Evolutionary conservation across 768 basidiomycete genomes (phyloP).

Genomic region (Serendipita sp.): DNA sequence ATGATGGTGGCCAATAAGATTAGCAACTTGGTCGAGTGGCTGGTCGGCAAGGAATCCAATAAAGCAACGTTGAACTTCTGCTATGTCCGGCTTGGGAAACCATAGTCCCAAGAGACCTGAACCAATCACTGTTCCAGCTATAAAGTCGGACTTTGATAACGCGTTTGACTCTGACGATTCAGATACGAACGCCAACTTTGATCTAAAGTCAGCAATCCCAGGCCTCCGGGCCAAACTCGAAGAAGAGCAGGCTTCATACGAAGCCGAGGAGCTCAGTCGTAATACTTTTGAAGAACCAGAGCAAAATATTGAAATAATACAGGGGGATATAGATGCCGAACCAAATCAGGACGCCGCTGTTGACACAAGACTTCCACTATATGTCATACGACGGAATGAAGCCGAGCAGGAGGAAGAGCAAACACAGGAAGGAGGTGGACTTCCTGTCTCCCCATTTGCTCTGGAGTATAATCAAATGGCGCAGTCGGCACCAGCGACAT

Average conservation of each 20-base stretch:
- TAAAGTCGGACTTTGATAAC: not conserved
- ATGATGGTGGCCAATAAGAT: too few relatives aligned
- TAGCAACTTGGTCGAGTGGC: too few relatives aligned
- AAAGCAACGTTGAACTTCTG: not conserved
- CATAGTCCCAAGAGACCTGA: not conserved
- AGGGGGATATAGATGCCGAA: not conserved
- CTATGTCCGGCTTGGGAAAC: not conserved
- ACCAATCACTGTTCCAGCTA: not conserved
- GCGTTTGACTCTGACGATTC: not conserved
- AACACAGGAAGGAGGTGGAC: not conserved
- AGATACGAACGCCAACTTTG: not conserved
- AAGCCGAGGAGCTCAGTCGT: not conserved
- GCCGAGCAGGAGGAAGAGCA: not conserved
- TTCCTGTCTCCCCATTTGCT: slow-evolving; percentile 1
- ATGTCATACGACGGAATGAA: not conserved
- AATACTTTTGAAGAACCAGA: not conserved
- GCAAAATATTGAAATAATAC: too few relatives aligned
- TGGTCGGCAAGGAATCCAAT: not conserved
- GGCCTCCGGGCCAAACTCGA: not conserved
- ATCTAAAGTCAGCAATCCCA: not conserved
- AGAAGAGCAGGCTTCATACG: not conserved
- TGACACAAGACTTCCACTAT: not conserved
- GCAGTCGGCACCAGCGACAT: not conserved
- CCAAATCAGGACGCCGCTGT: not conserved
- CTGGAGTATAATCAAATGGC: not conserved